Base-by-base conservation (phyloP, 2,329 filamentous ascomycete species). In the Colletotrichum liriopes region DNA sequence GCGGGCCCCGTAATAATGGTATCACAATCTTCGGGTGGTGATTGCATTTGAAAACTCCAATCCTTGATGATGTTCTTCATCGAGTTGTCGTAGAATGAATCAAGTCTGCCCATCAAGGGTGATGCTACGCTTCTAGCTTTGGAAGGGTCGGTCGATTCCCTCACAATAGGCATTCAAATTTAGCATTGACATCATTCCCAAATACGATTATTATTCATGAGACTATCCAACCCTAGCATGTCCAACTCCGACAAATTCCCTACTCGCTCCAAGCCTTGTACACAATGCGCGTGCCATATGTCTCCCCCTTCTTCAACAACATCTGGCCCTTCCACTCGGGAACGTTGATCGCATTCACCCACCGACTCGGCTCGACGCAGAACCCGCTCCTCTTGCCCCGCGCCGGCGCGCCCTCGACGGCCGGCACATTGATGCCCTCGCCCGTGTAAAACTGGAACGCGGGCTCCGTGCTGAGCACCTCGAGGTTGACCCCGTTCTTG, bases 401-500 rank as follows among this genome's bases (percentile, higher is more conserved):
- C 1, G 92, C 91, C 0, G 92, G 90, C 37, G 89, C 82, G 2
- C 86, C 86, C n/a, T 86, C 87, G 4, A 91, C 86, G 39, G 85
- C 92, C 0, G 93, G 92, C 16, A 97, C 92, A 77, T 96, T 85
- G 75, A 97, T 95, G 79, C 91, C 92, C 79, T 93, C 92, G 75
- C 96, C 96, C 0, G 95, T 97, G 84, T 98, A 98, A 84, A 98
- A 97, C 82, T 98, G 96, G 87, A 98, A 98, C 0, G 94, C 94
- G 0, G 96, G 96, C 86, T 98, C 96, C 0, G 96, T 98, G 85
- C 94, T 96, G 78, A 91, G 86, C 7, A 98, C 93, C 82, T 98
- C 94, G 61, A 98, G 90, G 80, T 97, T 93, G 75, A 98, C 87
- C 74, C 91, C 90, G 37, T 91, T 93, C 61, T 86, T 86, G 7